Evolutionary conservation across 768 basidiomycete species (phyloP).

Genomic region (Suillus ampliporus): DNA sequence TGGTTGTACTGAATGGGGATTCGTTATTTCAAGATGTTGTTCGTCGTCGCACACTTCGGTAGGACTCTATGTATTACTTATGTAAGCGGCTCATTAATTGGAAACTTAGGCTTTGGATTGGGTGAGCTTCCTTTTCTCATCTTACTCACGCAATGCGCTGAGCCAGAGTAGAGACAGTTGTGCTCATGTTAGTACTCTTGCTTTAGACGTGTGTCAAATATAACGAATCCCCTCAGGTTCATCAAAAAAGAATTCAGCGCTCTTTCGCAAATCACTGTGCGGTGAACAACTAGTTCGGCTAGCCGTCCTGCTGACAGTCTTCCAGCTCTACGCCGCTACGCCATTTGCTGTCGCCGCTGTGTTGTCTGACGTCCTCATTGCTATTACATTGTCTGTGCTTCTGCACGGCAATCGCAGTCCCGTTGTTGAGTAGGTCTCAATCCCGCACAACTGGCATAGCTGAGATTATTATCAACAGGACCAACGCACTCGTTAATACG

Average conservation of each 20-base stretch:
- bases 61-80: conserved; percentile 27
- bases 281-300: conserved; percentile 12
- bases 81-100: conserved; percentile 18
- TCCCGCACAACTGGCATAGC: neutral
- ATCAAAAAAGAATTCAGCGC: conserved; percentile 42
- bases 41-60: conserved; percentile 50
- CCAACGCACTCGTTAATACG: conserved; percentile 46
- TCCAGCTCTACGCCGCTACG: conserved; percentile 43
- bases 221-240: conserved; percentile 34
- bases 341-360: conserved; percentile 54
- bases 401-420: conserved; percentile 47
- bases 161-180: conserved; percentile 14
- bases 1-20: neutral
- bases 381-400: conserved; percentile 46
- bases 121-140: conserved; percentile 29
- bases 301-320: neutral
- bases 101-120: conserved; percentile 39
- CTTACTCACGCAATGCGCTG: neutral
- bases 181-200: conserved; percentile 12
- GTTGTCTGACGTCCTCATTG: conserved; percentile 51
- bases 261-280: conserved; percentile 44
- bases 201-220: neutral
- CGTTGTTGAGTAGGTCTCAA: conserved; percentile 35
- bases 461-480: conserved; percentile 32
- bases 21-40: conserved; percentile 21